Base-by-base conservation (phyloP, 1,284 basidiomycete species). In the Cerrena zonata region DNA sequence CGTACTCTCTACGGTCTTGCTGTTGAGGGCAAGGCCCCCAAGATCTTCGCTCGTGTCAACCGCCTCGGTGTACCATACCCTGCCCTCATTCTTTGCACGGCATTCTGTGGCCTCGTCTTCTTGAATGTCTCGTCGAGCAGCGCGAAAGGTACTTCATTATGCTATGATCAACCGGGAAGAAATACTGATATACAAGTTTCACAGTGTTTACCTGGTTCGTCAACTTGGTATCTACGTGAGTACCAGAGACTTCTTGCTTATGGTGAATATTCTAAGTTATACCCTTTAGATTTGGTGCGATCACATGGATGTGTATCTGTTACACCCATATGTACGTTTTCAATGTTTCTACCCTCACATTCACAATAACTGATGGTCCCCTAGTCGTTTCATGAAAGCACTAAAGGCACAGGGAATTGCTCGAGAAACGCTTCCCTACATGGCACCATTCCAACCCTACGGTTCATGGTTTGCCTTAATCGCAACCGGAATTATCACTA, bases 231-330 rank as follows among this genome's bases (percentile, higher is more conserved):
- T 64, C 62, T 22, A 64, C 64, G 24, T 50, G 23, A 37, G 49
- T 46, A 26, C 5, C 23, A 5, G 3, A 41, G 11, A 24, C 22
- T 22, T n/a, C 22, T 22, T 2, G 25, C n/a, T 34, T 36, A n/a
- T n/a, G n/a, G 13, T 42, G 22, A 22, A 22, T 19, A 19, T 10
- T 24, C 41, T 42, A n/a, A 80, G 81, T n/a, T 45, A 40, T 42
- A 13, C 22, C 23, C n/a, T 7, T 4, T 21, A 50, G 49, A 41
- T 84, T 84, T 58, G 86, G 86, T 40, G 79, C 82, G 22, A 70
- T 86, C 19, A 86, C 84, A 5, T 88, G 86, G 85, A 80, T 89
- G 73, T 79, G 74, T 21, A 89, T 91, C 52, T 66, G 78, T 39
- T 79, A 76, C 44, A 78, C 79, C 10, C 86, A 89, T 67, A 79